Percentiles rank a stretch among this genome's conserved stretches.
Conservation (phyloP, 208 protist species). For the Trypanosoma cruzi region DNA sequence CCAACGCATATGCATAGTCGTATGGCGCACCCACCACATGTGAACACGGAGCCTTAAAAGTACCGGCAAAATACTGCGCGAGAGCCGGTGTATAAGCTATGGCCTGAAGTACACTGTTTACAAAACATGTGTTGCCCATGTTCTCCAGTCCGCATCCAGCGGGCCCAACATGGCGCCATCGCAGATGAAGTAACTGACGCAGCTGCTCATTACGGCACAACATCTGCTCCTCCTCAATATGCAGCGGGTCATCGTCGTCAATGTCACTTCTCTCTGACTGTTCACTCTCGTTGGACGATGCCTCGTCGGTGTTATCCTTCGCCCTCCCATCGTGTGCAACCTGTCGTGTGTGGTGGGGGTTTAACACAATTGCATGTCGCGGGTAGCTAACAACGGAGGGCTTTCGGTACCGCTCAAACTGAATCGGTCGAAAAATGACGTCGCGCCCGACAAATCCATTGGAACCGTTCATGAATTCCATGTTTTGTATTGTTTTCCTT, state of each 20-base stretch:
- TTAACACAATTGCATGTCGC: constrained; percentile 85
- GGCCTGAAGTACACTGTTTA: constrained; percentile 87
- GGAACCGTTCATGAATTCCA: constrained; percentile 53
- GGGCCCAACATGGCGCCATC: constrained; percentile 54
- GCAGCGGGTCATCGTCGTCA: constrained; percentile 78
- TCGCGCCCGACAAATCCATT: constrained; percentile 61
- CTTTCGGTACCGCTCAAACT: constrained; percentile 88
- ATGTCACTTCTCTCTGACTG: constrained; percentile 21
- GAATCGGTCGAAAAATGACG: constrained; percentile 71
- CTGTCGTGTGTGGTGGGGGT: constrained; percentile 77
- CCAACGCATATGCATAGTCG: constrained; percentile 87
- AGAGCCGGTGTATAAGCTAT: constrained; percentile 85
- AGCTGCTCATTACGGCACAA: constrained; percentile 67
- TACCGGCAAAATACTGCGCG: constrained; percentile 79
- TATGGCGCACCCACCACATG: constrained; percentile 56
- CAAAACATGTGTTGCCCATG: constrained; percentile 92
- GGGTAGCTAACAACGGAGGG: constrained; percentile 84
- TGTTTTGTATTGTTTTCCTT: constrained; percentile 1
- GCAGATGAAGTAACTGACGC: constrained; percentile 54
- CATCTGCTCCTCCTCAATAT: constrained; percentile 39
- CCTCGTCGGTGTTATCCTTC: background rate
- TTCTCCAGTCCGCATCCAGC: constrained; percentile 81
- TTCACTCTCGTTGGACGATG: background rate
- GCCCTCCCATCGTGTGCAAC: constrained; percentile 12
- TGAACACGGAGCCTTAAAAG: constrained; percentile 54